These are phyloP conservation scores for Evernia prunastri DNA, from an alignment of 495 filamentous ascomycete species.

Conservation along the genomic window DNA sequence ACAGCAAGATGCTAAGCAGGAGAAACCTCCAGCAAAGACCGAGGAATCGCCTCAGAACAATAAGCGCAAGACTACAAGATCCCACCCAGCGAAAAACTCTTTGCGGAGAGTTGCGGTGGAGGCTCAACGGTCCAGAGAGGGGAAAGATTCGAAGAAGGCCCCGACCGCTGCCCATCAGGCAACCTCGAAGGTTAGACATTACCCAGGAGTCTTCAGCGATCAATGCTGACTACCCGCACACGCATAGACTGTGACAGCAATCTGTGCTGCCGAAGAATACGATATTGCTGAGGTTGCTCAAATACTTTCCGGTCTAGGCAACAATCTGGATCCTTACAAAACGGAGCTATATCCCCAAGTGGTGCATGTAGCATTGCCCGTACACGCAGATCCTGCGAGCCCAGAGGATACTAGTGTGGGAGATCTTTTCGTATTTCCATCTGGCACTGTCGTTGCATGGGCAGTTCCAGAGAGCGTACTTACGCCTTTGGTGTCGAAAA, in stretches of 20 bases:
- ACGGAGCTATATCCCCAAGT: constrained; percentile 61
- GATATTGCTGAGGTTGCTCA: constrained; percentile 65
- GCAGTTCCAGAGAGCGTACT: constrained; percentile 65
- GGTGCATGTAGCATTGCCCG: constrained; percentile 55
- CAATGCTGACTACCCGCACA: constrained; percentile 29
- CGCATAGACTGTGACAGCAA: constrained; percentile 62
- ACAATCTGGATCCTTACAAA: constrained; percentile 52
- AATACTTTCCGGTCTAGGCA: constrained; percentile 66
- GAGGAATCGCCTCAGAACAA: constrained; percentile 33
- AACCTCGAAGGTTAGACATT: constrained; percentile 20
- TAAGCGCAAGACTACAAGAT: constrained; percentile 41
- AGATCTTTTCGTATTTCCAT: constrained; percentile 95
- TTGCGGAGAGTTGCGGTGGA: constrained; percentile 53
- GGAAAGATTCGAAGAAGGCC: constrained; percentile 32
- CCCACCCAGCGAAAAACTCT: constrained; percentile 48
- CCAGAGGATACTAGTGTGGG: constrained; percentile 61
- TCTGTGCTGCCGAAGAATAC: constrained; percentile 82
- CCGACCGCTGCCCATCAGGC: constrained; percentile 6
- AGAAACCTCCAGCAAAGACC: constrained; percentile 24
- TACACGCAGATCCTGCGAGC: constrained; percentile 51
- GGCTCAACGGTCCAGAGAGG: constrained; percentile 52
- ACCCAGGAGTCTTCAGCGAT: neutral
- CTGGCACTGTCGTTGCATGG: constrained; percentile 93
- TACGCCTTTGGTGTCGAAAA: constrained; percentile 62
- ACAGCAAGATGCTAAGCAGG: constrained; percentile 1